phyloP scores from a whole-genome alignment of 2,329 filamentous ascomycete species.

The Alternaria sp. region DNA sequence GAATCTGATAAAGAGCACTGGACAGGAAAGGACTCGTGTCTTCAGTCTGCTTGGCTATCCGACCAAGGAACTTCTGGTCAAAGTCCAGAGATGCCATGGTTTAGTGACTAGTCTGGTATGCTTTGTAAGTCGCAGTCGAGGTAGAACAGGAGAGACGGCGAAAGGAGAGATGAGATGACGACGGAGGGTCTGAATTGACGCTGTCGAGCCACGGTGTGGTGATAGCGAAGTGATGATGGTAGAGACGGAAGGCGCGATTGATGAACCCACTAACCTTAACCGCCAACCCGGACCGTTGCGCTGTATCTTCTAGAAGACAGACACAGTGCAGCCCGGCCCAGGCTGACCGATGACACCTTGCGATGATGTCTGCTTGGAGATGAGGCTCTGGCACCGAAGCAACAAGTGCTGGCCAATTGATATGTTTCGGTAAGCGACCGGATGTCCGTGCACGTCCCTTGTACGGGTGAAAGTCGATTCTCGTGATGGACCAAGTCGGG shows the following conservation, averaged over 20 bases:
- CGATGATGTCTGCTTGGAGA: slow-evolving; percentile 35
- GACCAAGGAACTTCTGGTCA: slow-evolving; percentile 95
- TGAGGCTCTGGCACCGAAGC: slow-evolving; percentile 36
- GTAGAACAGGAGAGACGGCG: slow-evolving; percentile 2
- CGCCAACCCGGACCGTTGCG: slow-evolving; percentile 43
- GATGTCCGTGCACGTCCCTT: slow-evolving; percentile 36
- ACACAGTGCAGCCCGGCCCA: slow-evolving; percentile 46
- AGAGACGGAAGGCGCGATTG: neutral
- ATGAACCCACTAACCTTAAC: slow-evolving; percentile 39
- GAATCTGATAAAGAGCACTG: slow-evolving; percentile 85
- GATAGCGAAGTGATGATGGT: neutral
- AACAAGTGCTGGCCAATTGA: slow-evolving; percentile 45
- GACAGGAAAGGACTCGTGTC: slow-evolving; percentile 81
- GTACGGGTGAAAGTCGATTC: slow-evolving; percentile 44
- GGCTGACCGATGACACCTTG: slow-evolving; percentile 42
- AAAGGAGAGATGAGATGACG: neutral
- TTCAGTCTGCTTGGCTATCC: slow-evolving; percentile 82
- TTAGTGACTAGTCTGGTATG: slow-evolving; percentile 16
- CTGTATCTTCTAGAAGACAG: slow-evolving; percentile 42
- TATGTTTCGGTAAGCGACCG: slow-evolving; percentile 33
- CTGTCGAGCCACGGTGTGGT: neutral
- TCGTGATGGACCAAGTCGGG: slow-evolving; percentile 39
- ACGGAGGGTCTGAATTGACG: neutral
- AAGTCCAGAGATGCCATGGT: slow-evolving; percentile 95
- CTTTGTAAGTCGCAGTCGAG: slow-evolving; percentile 11